Evolutionary conservation across 192 early-diverging fungal species (phyloP).

Genomic region (Coemansia sp.): DNA sequence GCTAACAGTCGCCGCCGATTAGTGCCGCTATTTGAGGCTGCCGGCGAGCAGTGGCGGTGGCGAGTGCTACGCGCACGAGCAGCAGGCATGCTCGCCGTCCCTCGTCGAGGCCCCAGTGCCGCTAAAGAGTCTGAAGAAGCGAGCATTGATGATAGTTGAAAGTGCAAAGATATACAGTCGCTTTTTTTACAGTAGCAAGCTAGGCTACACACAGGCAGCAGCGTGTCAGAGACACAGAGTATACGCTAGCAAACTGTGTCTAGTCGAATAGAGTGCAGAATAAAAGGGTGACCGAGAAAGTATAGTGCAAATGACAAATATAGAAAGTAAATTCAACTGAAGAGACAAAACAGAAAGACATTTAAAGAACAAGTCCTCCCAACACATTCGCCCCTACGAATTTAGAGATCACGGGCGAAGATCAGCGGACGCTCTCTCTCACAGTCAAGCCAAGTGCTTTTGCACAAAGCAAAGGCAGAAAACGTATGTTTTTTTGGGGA

Average conservation of each 20-base stretch:
- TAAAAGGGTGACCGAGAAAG: not conserved
- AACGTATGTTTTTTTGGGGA: not conserved
- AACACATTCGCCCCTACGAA: not conserved
- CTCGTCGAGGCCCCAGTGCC: constrained; percentile 13
- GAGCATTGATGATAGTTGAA: constrained; percentile 5
- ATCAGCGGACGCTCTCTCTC: not conserved
- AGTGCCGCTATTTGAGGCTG: constrained; percentile 17
- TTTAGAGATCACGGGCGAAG: not conserved
- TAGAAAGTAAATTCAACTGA: not conserved
- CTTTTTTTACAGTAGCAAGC: not conserved
- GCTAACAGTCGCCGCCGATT: constrained; percentile 29
- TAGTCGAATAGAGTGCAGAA: not conserved
- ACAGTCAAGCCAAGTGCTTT: not conserved
- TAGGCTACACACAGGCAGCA: constrained; percentile 5
- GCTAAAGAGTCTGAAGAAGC: constrained; percentile 14
- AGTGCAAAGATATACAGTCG: not conserved
- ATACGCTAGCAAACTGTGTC: not conserved
- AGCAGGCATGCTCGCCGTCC: constrained; percentile 8
- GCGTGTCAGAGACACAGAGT: not conserved
- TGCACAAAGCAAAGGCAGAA: not conserved
- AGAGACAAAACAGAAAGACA: not conserved
- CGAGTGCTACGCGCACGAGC: constrained; percentile 12
- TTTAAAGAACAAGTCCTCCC: not conserved
- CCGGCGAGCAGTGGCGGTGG: constrained; percentile 15
- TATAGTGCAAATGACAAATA: not conserved